A percentile compares a stretch with the other conserved stretches of the same genome.
These are phyloP conservation scores for Diaporthe citriasiana DNA, from an alignment of 2,329 filamentous ascomycete species.

Conservation along the genomic window DNA sequence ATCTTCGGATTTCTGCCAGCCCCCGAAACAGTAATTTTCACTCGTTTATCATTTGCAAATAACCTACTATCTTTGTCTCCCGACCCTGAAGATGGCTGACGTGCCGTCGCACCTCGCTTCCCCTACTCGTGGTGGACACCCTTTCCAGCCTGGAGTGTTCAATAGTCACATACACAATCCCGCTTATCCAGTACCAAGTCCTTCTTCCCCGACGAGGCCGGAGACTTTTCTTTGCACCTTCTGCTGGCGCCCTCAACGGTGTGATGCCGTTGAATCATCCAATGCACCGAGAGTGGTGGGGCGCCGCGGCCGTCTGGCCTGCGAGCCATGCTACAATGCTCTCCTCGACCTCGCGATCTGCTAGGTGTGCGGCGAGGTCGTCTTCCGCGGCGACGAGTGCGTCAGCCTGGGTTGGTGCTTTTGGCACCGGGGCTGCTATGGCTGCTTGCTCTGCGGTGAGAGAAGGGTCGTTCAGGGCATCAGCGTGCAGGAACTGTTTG, in stretches of 20 bases:
- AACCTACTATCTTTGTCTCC: background rate
- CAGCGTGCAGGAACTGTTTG: constrained; percentile 54
- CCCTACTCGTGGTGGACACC: background rate
- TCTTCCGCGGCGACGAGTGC: constrained; percentile 67
- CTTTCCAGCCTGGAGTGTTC: too few species aligned
- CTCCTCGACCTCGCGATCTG: constrained; percentile 69
- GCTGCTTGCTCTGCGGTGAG: constrained; percentile 67
- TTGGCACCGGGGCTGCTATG: constrained; percentile 70
- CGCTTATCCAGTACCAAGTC: background rate
- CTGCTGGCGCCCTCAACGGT: constrained; percentile 60
- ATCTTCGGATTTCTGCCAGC: background rate
- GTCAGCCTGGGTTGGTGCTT: constrained; percentile 74
- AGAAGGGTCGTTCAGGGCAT: constrained; percentile 55
- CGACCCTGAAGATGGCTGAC: constrained; percentile 22
- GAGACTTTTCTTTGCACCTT: constrained; percentile 67
- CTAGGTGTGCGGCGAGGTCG: constrained; percentile 70
- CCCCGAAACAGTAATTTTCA: constrained; percentile 2
- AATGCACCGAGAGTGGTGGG: constrained; percentile 57
- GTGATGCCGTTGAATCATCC: constrained; percentile 44
- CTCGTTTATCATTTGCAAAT: constrained; percentile 1
- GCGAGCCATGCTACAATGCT: constrained; percentile 60
- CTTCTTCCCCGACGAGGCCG: background rate
- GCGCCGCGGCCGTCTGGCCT: constrained; percentile 63
- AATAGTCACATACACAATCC: background rate
- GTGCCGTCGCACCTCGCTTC: background rate